Base-by-base conservation (phyloP, 805 yeast species). In the Spathaspora sp. region DNA sequence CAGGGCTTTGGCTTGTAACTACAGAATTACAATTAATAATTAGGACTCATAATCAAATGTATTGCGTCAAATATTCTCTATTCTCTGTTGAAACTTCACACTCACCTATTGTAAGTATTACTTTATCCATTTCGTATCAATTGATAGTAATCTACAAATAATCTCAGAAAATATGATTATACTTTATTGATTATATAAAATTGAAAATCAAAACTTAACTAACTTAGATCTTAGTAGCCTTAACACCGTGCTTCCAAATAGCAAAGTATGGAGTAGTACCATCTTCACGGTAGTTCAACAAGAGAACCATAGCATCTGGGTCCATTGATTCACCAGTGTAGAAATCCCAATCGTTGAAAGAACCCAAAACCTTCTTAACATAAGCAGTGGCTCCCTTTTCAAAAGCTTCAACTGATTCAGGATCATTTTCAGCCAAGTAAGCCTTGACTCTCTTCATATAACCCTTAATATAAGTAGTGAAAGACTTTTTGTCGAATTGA, bases 301-400 rank as follows among this genome's bases (percentile, higher is more conserved):
- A 85, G 64, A 91, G 90, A 71, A 94, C 79, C 99, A 94, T 94
- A 65, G 87, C 99, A 78, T 94, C 99, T 76, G 99, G 99, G 85
- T 94, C 97, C 99, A 94, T 94, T 72, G 97, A 88, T 82, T 93
- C 98, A 83, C 99, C 98, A 64, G 97, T 93, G 92, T 78, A 94
- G 85, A 94, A 94, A 73, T 94, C 99, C 96, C 96, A 94, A 85
- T 94, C 99, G 73, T 87, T 87, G 94, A 94, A 94, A 77, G 92
- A 87, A 68, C 85, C 87, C 67, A 94, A 76, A 62, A 94, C 87
- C 85, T 94, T 94, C 89, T 94, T 94, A 78, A 89, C 96, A 84
- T 92, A 94, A 65, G 89, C 77, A 65, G 85, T 82, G 66, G 99
- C 99, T 75, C 98, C 98, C 83, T 94, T 93, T 85, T 93, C 97